Evolutionary conservation across 2,329 filamentous ascomycete genomes (phyloP).

Genomic region (Aspergillus eucalypticola): DNA sequence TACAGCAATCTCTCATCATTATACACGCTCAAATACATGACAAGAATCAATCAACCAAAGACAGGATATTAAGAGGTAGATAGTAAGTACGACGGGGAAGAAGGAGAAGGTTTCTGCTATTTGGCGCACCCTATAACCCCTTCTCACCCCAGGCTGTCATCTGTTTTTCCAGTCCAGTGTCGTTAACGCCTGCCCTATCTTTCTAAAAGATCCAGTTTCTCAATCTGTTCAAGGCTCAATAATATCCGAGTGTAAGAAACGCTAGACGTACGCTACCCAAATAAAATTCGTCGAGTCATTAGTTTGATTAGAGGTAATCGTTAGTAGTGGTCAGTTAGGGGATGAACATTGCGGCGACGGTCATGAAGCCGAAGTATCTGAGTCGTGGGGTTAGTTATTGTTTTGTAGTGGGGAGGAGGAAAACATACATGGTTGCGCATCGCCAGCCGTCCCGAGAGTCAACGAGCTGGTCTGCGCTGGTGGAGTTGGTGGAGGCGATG

Average conservation of each 20-base stretch:
- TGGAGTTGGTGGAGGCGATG: conserved; percentile 40
- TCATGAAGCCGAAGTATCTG: conserved; percentile 46
- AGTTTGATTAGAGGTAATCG: background rate
- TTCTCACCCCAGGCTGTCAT: background rate
- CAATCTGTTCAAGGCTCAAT: background rate
- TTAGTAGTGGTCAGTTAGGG: conserved; percentile 22
- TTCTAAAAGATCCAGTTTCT: background rate
- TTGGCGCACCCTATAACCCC: too few species aligned
- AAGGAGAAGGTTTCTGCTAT: background rate
- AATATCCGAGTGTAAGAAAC: background rate
- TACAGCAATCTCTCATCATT: background rate
- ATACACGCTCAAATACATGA: background rate
- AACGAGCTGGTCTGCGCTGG: conserved; percentile 37
- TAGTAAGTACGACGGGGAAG: background rate
- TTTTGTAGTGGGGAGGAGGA: background rate
- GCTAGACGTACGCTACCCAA: conserved; percentile 21
- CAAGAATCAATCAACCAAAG: background rate
- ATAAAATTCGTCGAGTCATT: conserved; percentile 18
- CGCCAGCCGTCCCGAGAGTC: conserved; percentile 44
- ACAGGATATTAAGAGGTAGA: background rate
- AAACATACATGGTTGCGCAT: conserved; percentile 39
- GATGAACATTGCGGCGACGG: conserved; percentile 40
- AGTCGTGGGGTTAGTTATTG: background rate
- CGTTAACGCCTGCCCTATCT: background rate
- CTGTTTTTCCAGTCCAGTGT: background rate